Base-by-base conservation (phyloP, 176 grass and related monocot species). In the Musa acuminata region DNA sequence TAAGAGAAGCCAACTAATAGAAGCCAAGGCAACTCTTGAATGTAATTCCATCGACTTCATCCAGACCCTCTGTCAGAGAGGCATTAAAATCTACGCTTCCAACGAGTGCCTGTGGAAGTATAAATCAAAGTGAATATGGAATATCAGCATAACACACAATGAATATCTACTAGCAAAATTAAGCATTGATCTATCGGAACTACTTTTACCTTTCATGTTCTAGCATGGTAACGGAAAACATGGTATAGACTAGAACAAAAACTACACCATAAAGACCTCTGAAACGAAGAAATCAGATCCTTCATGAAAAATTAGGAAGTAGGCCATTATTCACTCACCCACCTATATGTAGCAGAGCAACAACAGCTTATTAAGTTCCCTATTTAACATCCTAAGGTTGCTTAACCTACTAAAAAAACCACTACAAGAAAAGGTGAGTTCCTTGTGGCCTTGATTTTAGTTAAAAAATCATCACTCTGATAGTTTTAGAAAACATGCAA, bases 1-100 rank as follows among this genome's bases (percentile, higher is more conserved):
- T 53, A 83, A 77, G 68, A 99, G 65, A 69, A 83, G 48, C 73
- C 22, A 78, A 55, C 78, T 59, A 66, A 93, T 25, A 69, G n/a
- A 85, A 55, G 62, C 75, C 69, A 99, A n/a, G 65, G 84, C 50
- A 83, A 91, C 24, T 80, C 82, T 91, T 51, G 80, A 78, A 77
- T 69, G 82, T 8, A 89, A 55, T 82, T 87, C 88, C 95, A 87
- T 96, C 78, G 62, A 57, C 75, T 80, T 26, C 4, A 35, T 24
- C 22, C 7, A 9, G 26, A 27, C 12, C 13, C 22, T 26, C 1
- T 27, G 4, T 57, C 13, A 8, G 29, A 49, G 13, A 49, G 25
- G 57, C 25, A 57, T 55, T 49, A 25, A 74, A 55, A 20, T 55
- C 72, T 74, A 16, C 9, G 57, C 23, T 55, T 55, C 71, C 23